Conservation (phyloP, 2,329 filamentous ascomycete genomes). For the Ophidiomyces ophidiicola region DNA sequence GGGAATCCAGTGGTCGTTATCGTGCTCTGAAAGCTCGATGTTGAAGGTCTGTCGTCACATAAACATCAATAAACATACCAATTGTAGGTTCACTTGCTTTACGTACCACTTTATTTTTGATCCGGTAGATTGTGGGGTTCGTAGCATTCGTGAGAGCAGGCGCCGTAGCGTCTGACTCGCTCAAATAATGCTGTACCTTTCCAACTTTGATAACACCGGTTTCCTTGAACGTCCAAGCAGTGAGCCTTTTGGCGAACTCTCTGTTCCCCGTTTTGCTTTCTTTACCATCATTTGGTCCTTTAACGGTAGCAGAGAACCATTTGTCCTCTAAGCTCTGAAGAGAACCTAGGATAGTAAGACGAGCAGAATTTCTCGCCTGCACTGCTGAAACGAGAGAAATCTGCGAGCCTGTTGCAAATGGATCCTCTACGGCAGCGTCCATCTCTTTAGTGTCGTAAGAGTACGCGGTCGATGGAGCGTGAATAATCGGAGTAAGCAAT, state of each 20-base stretch:
- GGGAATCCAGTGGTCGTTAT: constrained; percentile 59
- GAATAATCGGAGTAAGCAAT: constrained; percentile 68
- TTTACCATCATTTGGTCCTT: constrained; percentile 42
- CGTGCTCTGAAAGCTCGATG: constrained; percentile 81
- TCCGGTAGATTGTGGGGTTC: constrained; percentile 82
- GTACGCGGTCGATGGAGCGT: constrained; percentile 75
- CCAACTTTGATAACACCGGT: constrained; percentile 77
- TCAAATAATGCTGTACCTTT: constrained; percentile 62
- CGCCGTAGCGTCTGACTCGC: constrained; percentile 40
- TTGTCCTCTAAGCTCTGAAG: constrained; percentile 76
- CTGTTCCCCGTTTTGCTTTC: constrained; percentile 60
- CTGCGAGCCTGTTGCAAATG: constrained; percentile 74
- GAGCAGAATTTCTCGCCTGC: constrained; percentile 87
- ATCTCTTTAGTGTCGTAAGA: constrained; percentile 91
- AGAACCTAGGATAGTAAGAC: constrained; percentile 73
- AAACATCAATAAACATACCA: neutral
- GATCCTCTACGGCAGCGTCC: constrained; percentile 57
- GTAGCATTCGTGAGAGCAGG: constrained; percentile 41
- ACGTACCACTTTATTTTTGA: constrained; percentile 94
- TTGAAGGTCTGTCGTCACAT: constrained; percentile 53
- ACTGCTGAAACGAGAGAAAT: constrained; percentile 71
- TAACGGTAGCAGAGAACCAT: constrained; percentile 76
- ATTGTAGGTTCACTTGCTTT: neutral
- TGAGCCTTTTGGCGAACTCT: constrained; percentile 71
- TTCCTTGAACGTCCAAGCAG: constrained; percentile 96